phyloP scores from a whole-genome alignment of 257 asterid species.

The Nyctanthes arbortristis region DNA sequence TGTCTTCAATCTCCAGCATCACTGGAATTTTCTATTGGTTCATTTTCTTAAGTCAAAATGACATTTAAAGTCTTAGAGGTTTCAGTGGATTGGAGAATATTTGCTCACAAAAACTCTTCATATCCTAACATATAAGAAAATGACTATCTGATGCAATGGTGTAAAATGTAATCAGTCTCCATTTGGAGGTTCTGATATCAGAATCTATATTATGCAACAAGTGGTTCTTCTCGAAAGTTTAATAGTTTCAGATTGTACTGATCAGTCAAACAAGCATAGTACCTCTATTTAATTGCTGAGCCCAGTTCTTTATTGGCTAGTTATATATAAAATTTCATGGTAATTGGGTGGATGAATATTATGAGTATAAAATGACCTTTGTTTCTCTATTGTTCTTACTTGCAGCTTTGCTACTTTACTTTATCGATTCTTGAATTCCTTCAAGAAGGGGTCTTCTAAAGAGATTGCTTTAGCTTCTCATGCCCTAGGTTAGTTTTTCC shows the following conservation, averaged over 20 bases:
- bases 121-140: not conserved
- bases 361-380: constrained; percentile 1
- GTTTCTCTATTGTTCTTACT: not conserved
- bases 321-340: not conserved
- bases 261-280: not conserved
- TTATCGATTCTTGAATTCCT: constrained; percentile 32
- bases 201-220: not conserved
- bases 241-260: not conserved
- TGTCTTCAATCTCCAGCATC: not conserved
- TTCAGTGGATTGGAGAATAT: not conserved
- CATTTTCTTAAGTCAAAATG: not conserved
- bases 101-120: not conserved
- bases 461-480: constrained; percentile 39
- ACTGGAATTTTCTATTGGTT: not conserved
- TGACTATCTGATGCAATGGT: not conserved
- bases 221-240: not conserved
- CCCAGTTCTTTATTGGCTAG: not conserved
- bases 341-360: not conserved
- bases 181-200: not conserved
- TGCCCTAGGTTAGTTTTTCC: constrained; percentile 31
- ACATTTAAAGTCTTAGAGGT: not conserved
- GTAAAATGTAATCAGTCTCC: not conserved
- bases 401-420: constrained; percentile 38
- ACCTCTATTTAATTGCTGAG: not conserved
- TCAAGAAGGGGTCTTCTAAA: constrained; percentile 33